phyloP scores from a whole-genome alignment of 805 yeast genomes.

The Hanseniaspora mollemarum region DNA sequence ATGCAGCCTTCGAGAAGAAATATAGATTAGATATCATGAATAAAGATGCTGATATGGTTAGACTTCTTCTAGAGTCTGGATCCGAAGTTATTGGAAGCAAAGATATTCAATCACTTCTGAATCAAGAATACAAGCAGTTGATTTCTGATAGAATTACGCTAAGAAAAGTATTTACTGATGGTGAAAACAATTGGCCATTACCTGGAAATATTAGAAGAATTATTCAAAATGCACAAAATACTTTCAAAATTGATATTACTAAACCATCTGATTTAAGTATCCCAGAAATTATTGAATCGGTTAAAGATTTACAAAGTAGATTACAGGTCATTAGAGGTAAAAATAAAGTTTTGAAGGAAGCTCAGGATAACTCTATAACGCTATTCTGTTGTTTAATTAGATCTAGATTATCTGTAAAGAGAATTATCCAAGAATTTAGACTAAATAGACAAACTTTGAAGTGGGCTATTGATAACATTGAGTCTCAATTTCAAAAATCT shows the following conservation, averaged over 20 bases:
- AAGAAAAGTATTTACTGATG: slow-evolving; percentile 78
- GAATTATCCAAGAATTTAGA: slow-evolving; percentile 84
- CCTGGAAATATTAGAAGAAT: slow-evolving; percentile 96
- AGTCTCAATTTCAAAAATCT: slow-evolving; percentile 82
- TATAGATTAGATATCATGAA: slow-evolving; percentile 81
- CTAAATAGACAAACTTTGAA: slow-evolving; percentile 77
- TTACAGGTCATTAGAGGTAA: slow-evolving; percentile 75
- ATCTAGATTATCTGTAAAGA: slow-evolving; percentile 80
- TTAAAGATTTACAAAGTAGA: slow-evolving; percentile 53
- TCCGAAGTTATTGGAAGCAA: slow-evolving; percentile 83
- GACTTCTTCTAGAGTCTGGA: slow-evolving; percentile 75
- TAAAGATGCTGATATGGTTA: slow-evolving; percentile 48
- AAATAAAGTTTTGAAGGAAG: slow-evolving; percentile 60
- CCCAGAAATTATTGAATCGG: slow-evolving; percentile 64
- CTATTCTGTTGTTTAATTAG: slow-evolving; percentile 85
- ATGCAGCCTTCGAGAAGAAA: slow-evolving; percentile 65
- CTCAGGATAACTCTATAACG: slow-evolving; percentile 83
- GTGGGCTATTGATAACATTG: slow-evolving; percentile 92
- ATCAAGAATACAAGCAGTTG: slow-evolving; percentile 73
- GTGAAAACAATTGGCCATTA: slow-evolving; percentile 94
- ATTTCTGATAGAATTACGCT: slow-evolving; percentile 64
- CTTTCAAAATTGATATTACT: slow-evolving; percentile 83
- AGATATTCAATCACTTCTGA: slow-evolving; percentile 66
- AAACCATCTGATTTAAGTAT: slow-evolving; percentile 84
- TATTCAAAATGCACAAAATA: slow-evolving; percentile 92